Evolutionary conservation across 768 basidiomycete species (phyloP).

Genomic region (Albatrellus ellisii): DNA sequence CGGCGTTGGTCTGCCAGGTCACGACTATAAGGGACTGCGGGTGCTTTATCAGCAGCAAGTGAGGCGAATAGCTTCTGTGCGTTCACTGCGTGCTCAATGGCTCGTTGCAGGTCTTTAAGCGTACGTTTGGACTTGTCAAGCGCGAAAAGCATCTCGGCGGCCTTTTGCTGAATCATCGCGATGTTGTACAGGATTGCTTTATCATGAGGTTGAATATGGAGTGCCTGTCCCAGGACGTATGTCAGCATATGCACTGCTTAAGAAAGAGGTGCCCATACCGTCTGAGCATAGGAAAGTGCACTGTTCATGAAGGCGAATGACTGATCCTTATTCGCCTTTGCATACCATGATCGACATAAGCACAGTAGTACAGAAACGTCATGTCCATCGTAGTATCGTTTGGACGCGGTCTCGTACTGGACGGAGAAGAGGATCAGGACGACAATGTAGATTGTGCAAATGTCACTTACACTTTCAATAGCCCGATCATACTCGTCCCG

Average conservation of each 20-base stretch:
- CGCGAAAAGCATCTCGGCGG: slow-evolving; percentile 77
- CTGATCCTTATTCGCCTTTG: slow-evolving; percentile 85
- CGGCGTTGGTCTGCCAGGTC: slow-evolving; percentile 85
- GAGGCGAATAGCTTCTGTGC: slow-evolving; percentile 83
- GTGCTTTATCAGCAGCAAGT: slow-evolving; percentile 59
- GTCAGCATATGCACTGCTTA: slow-evolving; percentile 25
- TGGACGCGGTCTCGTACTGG: slow-evolving; percentile 88
- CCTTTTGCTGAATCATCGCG: slow-evolving; percentile 97
- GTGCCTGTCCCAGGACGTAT: slow-evolving; percentile 39
- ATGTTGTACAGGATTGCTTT: slow-evolving; percentile 91
- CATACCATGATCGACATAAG: slow-evolving; percentile 87
- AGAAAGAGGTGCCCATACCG: slow-evolving; percentile 33
- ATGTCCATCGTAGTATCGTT: slow-evolving; percentile 59
- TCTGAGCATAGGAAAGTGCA: slow-evolving; percentile 76
- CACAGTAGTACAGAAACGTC: slow-evolving; percentile 71
- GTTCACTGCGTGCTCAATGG: slow-evolving; percentile 68
- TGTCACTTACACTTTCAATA: slow-evolving; percentile 66
- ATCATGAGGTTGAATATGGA: slow-evolving; percentile 75
- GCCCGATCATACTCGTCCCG: slow-evolving; percentile 93
- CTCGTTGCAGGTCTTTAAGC: slow-evolving; percentile 64
- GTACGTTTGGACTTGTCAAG: slow-evolving; percentile 65
- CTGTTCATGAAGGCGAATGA: slow-evolving; percentile 70
- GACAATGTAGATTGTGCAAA: background rate
- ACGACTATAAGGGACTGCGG: slow-evolving; percentile 65
- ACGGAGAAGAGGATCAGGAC: slow-evolving; percentile 1